phyloP scores from a whole-genome alignment of 768 basidiomycete genomes.

The Chalciporus piperatus region DNA sequence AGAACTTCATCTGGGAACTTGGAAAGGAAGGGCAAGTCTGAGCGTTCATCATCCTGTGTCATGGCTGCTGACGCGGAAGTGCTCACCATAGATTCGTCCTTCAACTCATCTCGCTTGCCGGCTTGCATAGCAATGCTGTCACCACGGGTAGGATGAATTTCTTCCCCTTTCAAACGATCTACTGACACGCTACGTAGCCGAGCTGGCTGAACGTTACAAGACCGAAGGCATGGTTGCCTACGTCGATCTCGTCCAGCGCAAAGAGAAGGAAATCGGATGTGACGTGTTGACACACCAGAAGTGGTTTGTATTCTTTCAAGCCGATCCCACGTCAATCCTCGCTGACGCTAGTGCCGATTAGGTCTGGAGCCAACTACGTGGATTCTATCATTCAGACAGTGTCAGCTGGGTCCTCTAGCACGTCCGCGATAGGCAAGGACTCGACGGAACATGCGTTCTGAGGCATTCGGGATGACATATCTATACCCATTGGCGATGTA shows the following conservation, averaged over 20 bases:
- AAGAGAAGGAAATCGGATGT: conserved; percentile 84
- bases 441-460: conserved; percentile 88
- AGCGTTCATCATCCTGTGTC: background rate
- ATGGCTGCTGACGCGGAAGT: conserved; percentile 2
- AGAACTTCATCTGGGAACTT: conserved; percentile 86
- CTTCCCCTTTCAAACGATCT: background rate
- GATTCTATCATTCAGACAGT: conserved; percentile 82
- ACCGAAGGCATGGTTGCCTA: conserved; percentile 92
- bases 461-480: conserved; percentile 3
- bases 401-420: conserved; percentile 86
- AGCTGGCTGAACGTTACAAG: conserved; percentile 77
- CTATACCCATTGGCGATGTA: background rate
- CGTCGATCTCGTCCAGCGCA: conserved; percentile 82
- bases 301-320: conserved; percentile 50
- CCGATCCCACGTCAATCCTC: background rate
- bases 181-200: conserved; percentile 43
- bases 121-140: conserved; percentile 82
- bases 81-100: conserved; percentile 67
- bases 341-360: conserved; percentile 25
- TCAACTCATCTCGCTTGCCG: conserved; percentile 86
- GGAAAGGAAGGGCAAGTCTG: conserved; percentile 74
- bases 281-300: conserved; percentile 94
- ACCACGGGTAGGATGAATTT: conserved; percentile 55
- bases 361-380: conserved; percentile 90
- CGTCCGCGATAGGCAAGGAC: conserved; percentile 78